Percentiles rank a stretch among this genome's conserved stretches.
Evolutionary conservation across 176 grass and related monocot genomes (phyloP).

Genomic region (Cymbopogon citratus): DNA sequence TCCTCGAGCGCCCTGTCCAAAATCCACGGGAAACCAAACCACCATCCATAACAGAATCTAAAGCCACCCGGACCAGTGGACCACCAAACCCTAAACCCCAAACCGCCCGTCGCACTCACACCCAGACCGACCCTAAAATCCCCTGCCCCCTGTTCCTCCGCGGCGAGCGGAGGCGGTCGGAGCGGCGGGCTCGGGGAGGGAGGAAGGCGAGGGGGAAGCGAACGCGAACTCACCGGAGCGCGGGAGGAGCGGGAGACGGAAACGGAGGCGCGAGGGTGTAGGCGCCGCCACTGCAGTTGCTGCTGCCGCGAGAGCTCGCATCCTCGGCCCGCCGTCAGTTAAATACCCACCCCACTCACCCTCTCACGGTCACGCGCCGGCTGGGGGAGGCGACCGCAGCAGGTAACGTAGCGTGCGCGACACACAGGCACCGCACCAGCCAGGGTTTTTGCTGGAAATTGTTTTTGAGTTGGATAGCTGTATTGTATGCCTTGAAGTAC

Average conservation of each 20-base stretch:
- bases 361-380: background rate
- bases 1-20: background rate
- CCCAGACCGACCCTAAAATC: background rate
- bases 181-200: background rate
- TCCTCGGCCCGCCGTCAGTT: slow-evolving; percentile 13
- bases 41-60: background rate
- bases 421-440: background rate
- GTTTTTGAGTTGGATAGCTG: no score
- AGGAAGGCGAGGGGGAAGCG: background rate
- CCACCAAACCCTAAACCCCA: background rate
- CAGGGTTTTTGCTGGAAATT: background rate
- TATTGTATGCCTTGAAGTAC: no score
- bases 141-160: background rate
- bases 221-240: slow-evolving; percentile 19
- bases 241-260: background rate
- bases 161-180: background rate
- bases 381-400: background rate
- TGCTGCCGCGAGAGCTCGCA: slow-evolving; percentile 42
- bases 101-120: background rate
- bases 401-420: background rate
- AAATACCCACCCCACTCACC: slow-evolving; percentile 7
- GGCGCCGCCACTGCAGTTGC: slow-evolving; percentile 32
- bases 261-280: background rate
- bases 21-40: background rate
- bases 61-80: background rate